Base-by-base conservation (phyloP, 352 stramenopile genomes). In the Hyaloperonospora arabidopsidis region DNA sequence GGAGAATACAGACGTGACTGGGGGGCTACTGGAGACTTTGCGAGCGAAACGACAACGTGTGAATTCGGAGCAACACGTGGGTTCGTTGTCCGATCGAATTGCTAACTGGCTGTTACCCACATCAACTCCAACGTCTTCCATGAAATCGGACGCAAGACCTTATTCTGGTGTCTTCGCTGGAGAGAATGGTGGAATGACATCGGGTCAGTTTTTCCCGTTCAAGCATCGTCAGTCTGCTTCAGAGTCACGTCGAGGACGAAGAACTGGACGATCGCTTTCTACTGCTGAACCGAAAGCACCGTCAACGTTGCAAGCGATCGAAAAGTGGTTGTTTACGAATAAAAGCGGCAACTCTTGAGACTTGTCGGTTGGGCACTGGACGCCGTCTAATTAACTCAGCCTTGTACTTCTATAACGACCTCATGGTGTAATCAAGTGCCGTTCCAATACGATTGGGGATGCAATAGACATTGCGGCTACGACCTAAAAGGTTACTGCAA, bases 311-410 rank as follows among this genome's bases (percentile, higher is more conserved):
- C 63, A 71, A 57, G 57, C 64, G 1, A 67, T 86, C 14, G 69
- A 84, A 41, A 70, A 86, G 40, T 84, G 73, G 73, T 52, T 86
- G 13, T 86, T 82, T 46, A 72, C 61, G 0, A 72, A 80, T 15
- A 69, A 67, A 22, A 66, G 76, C 21, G 65, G 66, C 25, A 76
- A 69, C 2, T 54, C 63, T 35, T 63, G 55, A 56, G 60, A 65
- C 1, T 38, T 64, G 34, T 61, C 57, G 32, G 68, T 76, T 41
- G 63, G 56, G 49, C 54, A 49, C 10, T 62, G 70, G 36, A 38
- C n/a, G n/a, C n/a, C n/a, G n/a, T n/a, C n/a, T n/a, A n/a, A n/a
- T n/a, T n/a, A n/a, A n/a, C n/a, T n/a, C n/a, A n/a, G n/a, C n/a
- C 8, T 32, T 32, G 25, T 32, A 32, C 25, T 32, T 32, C 8